Conservation (phyloP, 2,329 filamentous ascomycete species). For the Apiospora rasikravindrae region DNA sequence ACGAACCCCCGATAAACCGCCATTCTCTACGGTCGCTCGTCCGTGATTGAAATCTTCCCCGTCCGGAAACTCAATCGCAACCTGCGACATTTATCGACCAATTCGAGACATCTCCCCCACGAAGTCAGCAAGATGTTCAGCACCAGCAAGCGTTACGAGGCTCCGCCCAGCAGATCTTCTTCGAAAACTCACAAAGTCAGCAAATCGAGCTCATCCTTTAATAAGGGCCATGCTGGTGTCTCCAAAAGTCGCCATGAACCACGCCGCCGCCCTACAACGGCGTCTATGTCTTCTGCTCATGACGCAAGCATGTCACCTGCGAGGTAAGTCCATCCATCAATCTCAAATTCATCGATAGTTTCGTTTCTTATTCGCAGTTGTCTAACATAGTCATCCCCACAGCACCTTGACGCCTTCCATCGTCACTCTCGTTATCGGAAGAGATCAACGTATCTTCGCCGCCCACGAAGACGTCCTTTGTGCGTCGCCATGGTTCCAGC, state of each 20-base stretch:
- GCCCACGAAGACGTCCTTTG: constrained; percentile 87
- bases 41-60: not conserved
- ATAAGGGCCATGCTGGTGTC: constrained; percentile 55
- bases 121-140: constrained; percentile 8
- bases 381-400: constrained; percentile 21
- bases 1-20: not conserved
- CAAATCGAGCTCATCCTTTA: constrained; percentile 61
- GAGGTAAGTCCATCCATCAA: constrained; percentile 45
- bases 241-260: constrained; percentile 61
- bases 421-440: constrained; percentile 81
- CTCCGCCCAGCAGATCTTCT: constrained; percentile 54
- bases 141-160: constrained; percentile 7
- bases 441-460: constrained; percentile 84
- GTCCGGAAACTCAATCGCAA: not conserved
- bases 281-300: constrained; percentile 44
- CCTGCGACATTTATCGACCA: not conserved
- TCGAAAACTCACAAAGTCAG: constrained; percentile 56
- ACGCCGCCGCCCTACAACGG: constrained; percentile 54
- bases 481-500: constrained; percentile 78
- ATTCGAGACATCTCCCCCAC: not conserved
- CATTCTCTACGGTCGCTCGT: not conserved
- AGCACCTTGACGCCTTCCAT: constrained; percentile 70
- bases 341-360: not conserved
- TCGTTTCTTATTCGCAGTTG: constrained; percentile 20
- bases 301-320: constrained; percentile 47